Evolutionary conservation across 2,329 filamentous ascomycete species (phyloP).

Genomic region (Ascochyta clinopodiicola): DNA sequence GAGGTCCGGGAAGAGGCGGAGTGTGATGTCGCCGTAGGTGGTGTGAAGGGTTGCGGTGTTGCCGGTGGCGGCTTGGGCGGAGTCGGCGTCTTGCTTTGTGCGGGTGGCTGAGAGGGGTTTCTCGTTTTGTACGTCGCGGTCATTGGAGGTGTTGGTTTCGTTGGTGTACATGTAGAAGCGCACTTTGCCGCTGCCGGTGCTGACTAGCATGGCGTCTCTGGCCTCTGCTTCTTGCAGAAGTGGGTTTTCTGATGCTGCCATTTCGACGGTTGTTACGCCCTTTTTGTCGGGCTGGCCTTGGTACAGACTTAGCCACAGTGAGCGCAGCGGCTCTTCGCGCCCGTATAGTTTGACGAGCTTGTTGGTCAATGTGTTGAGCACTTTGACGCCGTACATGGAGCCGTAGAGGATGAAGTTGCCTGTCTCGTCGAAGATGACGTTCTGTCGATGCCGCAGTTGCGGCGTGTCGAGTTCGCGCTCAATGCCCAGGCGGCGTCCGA

Average conservation of each 20-base stretch:
- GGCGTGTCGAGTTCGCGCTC: constrained; percentile 85
- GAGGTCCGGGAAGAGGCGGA: constrained; percentile 90
- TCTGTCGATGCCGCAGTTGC: constrained; percentile 71
- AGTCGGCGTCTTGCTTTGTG: constrained; percentile 51
- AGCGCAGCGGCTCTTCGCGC: constrained; percentile 84
- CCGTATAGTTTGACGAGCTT: constrained; percentile 89
- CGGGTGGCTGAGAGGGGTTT: constrained; percentile 72
- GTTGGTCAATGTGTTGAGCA: constrained; percentile 95
- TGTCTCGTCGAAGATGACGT: constrained; percentile 94
- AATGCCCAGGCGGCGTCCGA: constrained; percentile 83
- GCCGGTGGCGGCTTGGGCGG: constrained; percentile 73
- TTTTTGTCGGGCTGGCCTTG: constrained; percentile 97
- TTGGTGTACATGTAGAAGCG: constrained; percentile 99
- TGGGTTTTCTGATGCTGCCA: constrained; percentile 95
- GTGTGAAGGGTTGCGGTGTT: constrained; percentile 88
- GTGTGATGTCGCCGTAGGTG: constrained; percentile 89
- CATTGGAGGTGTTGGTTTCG: constrained; percentile 67
- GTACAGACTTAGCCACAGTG: constrained; percentile 84
- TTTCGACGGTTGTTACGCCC: constrained; percentile 88
- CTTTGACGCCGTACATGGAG: constrained; percentile 89
- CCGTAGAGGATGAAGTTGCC: constrained; percentile 95
- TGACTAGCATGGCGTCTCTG: constrained; percentile 85
- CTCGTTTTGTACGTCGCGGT: constrained; percentile 93
- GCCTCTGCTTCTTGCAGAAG: constrained; percentile 90
- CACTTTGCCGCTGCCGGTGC: constrained; percentile 83